phyloP scores from a whole-genome alignment of 2,329 filamentous ascomycete species.

The Chaetomiaceae sp. region DNA sequence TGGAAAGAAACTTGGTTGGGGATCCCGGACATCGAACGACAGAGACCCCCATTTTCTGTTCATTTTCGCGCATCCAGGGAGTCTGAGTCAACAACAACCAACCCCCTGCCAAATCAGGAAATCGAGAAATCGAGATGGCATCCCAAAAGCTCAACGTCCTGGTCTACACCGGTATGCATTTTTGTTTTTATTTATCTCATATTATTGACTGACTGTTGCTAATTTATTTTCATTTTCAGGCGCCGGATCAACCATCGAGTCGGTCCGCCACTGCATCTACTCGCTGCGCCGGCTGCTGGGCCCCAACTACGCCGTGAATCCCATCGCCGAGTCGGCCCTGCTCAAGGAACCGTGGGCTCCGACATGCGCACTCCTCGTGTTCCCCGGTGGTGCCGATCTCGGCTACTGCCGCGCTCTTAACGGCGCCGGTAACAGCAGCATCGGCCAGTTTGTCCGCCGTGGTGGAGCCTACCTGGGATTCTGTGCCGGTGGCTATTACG shows the following conservation, averaged over 20 bases:
- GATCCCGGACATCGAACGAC: slow-evolving; percentile 9
- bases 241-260: slow-evolving; percentile 79
- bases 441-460: slow-evolving; percentile 76
- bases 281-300: slow-evolving; percentile 80
- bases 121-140: slow-evolving; percentile 14
- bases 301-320: slow-evolving; percentile 88
- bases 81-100: slow-evolving; percentile 12
- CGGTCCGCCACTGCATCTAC: slow-evolving; percentile 83
- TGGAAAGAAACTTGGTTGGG: no score
- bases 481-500: slow-evolving; percentile 94
- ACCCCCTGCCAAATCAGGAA: neutral
- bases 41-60: neutral
- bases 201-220: neutral
- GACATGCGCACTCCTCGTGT: slow-evolving; percentile 81
- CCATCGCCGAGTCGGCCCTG: slow-evolving; percentile 70
- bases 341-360: slow-evolving; percentile 88
- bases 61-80: slow-evolving; percentile 1
- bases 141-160: slow-evolving; percentile 69
- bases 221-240: slow-evolving; percentile 44
- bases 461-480: slow-evolving; percentile 87
- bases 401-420: slow-evolving; percentile 86
- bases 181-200: neutral
- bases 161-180: slow-evolving; percentile 73
- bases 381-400: slow-evolving; percentile 91
- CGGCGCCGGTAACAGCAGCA: slow-evolving; percentile 78